Conservation (phyloP, 768 basidiomycete genomes). For the Suillus tomentosus region DNA sequence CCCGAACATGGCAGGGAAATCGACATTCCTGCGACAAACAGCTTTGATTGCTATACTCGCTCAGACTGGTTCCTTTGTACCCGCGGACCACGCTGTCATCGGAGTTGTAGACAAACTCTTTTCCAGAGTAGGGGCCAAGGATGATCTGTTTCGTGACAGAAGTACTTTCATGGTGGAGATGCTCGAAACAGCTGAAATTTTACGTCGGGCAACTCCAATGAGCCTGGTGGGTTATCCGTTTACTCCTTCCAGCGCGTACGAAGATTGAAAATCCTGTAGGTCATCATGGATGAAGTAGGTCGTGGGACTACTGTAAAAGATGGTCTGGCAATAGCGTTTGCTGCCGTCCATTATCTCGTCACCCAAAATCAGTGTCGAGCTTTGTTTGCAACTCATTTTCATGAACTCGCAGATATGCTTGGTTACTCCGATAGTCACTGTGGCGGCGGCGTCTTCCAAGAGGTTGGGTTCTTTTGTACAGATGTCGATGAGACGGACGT, state of each 20-base stretch:
- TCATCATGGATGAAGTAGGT: constrained; percentile 99
- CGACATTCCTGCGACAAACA: constrained; percentile 88
- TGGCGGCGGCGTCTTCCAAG: constrained; percentile 51
- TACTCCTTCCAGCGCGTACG: neutral
- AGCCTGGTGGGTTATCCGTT: constrained; percentile 64
- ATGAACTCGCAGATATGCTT: constrained; percentile 87
- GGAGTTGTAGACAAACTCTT: constrained; percentile 92
- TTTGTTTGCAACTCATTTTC: constrained; percentile 99
- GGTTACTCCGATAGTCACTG: constrained; percentile 49
- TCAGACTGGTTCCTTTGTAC: constrained; percentile 92
- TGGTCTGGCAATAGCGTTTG: constrained; percentile 92
- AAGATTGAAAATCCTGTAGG: constrained; percentile 43
- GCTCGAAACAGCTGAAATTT: constrained; percentile 91
- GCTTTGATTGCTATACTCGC: constrained; percentile 90
- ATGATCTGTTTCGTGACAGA: constrained; percentile 90
- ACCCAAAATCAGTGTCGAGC: constrained; percentile 73
- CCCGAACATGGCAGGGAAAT: constrained; percentile 96
- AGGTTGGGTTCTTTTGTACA: constrained; percentile 86
- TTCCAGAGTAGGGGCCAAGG: constrained; percentile 93
- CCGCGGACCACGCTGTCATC: constrained; percentile 76
- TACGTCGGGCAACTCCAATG: constrained; percentile 75
- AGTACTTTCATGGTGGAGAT: constrained; percentile 99
- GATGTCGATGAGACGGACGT: constrained; percentile 81
- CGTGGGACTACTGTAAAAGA: constrained; percentile 92
- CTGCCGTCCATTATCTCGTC: constrained; percentile 80